Evolutionary conservation across 768 basidiomycete species (phyloP).

Genomic region (Tulasnella sp.): DNA sequence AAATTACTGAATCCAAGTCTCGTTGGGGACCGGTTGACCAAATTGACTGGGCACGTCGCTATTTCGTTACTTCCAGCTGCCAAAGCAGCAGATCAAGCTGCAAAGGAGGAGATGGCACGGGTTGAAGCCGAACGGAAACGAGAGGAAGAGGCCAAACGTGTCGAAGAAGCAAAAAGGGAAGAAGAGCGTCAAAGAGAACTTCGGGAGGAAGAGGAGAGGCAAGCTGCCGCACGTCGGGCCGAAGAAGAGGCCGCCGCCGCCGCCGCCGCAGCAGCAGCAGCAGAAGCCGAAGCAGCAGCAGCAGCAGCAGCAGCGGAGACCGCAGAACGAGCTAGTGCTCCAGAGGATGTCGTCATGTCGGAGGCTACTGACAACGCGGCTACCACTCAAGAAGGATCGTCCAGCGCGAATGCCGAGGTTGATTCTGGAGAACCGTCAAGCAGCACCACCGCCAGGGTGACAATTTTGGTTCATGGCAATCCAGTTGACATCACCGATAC

Average conservation of each 20-base stretch:
- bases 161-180: constrained; percentile 30
- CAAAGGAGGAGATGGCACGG: constrained; percentile 44
- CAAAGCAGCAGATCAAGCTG: constrained; percentile 37
- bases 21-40: constrained; percentile 60
- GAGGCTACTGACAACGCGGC: background rate
- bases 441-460: constrained; percentile 58
- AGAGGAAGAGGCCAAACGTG: constrained; percentile 29
- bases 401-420: background rate
- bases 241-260: constrained; percentile 35
- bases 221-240: constrained; percentile 23
- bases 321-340: background rate
- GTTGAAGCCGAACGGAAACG: constrained; percentile 55
- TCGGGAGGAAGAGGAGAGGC: constrained; percentile 29
- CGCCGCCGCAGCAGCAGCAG: constrained; percentile 39
- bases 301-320: constrained; percentile 35
- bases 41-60: constrained; percentile 65
- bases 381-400: background rate
- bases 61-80: constrained; percentile 78
- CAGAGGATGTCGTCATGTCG: constrained; percentile 26
- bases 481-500: constrained; percentile 97
- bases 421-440: constrained; percentile 34
- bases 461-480: constrained; percentile 87
- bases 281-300: constrained; percentile 56
- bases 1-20: constrained; percentile 77
- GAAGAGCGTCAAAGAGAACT: constrained; percentile 23